Evolutionary conservation across 1,139 yeast genomes (phyloP).

Genomic region (Eremothecium cymbalariae): DNA sequence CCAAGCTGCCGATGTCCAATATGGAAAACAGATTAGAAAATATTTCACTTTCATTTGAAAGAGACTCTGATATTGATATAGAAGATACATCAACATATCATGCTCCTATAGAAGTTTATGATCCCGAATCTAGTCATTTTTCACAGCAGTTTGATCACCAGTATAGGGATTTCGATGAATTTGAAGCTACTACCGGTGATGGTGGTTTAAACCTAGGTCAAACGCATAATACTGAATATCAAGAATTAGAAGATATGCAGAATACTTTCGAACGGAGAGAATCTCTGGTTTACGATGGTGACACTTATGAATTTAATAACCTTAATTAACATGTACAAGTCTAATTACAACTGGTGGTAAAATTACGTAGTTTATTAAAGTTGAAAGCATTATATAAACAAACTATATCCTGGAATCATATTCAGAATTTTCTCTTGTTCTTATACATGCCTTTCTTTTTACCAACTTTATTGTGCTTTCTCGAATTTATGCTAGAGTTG

Average conservation of each 20-base stretch:
- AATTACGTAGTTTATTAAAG: too few species aligned
- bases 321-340: constrained; percentile 7
- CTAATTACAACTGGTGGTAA: too few species aligned
- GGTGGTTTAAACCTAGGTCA: constrained; percentile 15
- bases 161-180: constrained; percentile 10
- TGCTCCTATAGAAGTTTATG: constrained; percentile 4
- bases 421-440: constrained; percentile 29
- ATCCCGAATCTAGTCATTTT: constrained; percentile 8
- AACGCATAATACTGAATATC: constrained; percentile 18
- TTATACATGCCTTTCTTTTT: constrained; percentile 29
- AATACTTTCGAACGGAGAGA: constrained; percentile 30
- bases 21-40: constrained; percentile 23
- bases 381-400: neutral
- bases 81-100: neutral
- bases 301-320: constrained; percentile 12
- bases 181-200: constrained; percentile 6
- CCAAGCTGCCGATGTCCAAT: constrained; percentile 23
- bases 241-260: constrained; percentile 29
- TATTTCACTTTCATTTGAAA: constrained; percentile 26
- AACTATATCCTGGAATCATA: too few species aligned
- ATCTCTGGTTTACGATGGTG: constrained; percentile 21
- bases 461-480: constrained; percentile 20
- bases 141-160: constrained; percentile 9
- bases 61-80: constrained; percentile 5
- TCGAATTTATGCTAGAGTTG: constrained; percentile 15